Evolutionary conservation across 495 filamentous ascomycete genomes (phyloP).

Genomic region (Neurospora discreta): DNA sequence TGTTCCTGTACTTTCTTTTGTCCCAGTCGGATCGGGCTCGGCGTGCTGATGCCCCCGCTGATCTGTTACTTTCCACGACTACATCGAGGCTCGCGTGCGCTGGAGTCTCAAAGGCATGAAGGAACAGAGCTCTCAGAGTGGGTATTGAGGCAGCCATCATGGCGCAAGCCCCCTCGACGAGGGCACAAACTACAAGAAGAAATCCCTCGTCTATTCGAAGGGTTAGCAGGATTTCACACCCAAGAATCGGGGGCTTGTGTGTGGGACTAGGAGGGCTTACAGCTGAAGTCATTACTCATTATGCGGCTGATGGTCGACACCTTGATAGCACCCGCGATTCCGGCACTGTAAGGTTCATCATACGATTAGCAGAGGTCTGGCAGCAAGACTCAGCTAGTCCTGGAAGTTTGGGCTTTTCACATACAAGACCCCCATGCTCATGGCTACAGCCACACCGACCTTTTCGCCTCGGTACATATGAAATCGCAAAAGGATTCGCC

Average conservation of each 20-base stretch:
- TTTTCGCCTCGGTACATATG: slow-evolving; percentile 21
- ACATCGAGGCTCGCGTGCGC: not conserved
- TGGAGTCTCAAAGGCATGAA: not conserved
- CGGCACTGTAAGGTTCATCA: not conserved
- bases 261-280: not conserved
- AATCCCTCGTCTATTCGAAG: slow-evolving; percentile 15
- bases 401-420: not conserved
- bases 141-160: slow-evolving; percentile 30
- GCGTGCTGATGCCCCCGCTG: not conserved
- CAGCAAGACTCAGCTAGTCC: not conserved
- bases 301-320: not conserved
- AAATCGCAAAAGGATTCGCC: slow-evolving; percentile 14
- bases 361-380: not conserved
- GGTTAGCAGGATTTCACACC: not conserved
- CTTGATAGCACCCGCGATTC: not conserved
- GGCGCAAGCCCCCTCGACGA: slow-evolving; percentile 21
- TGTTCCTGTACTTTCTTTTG: not conserved
- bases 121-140: slow-evolving; percentile 17
- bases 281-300: not conserved
- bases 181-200: slow-evolving; percentile 20
- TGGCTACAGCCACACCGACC: slow-evolving; percentile 18
- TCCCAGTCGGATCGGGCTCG: not conserved
- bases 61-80: not conserved
- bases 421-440: slow-evolving; percentile 22
- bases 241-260: not conserved